These are phyloP conservation scores for Crucihimalaya himalaica DNA, from an alignment of 345 rosid species.

Conservation along the genomic window DNA sequence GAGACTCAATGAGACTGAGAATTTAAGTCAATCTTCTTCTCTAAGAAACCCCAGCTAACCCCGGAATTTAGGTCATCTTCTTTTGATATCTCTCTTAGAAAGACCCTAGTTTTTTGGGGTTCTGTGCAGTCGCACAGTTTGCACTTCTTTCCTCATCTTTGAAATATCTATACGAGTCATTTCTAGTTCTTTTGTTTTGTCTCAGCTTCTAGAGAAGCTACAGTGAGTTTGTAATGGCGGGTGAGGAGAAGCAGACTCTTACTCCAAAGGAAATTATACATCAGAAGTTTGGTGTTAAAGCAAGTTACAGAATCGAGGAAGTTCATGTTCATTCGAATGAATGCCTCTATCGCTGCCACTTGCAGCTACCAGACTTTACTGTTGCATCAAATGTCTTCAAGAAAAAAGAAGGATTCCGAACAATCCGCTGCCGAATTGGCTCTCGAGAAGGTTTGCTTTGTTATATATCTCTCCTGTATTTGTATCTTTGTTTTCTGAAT, in stretches of 20 bases:
- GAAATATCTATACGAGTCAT: not conserved
- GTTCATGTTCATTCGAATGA: conserved; percentile 54
- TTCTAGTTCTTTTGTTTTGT: not conserved
- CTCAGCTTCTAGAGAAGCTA: conserved; percentile 8
- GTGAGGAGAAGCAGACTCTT: conserved; percentile 42
- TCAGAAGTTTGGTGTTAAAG: conserved; percentile 63
- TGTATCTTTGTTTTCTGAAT: not conserved
- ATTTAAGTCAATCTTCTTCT: not conserved
- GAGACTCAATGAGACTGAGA: not conserved
- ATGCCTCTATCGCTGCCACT: conserved; percentile 67
- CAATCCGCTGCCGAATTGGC: conserved; percentile 86
- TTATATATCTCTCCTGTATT: not conserved
- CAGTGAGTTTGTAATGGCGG: conserved; percentile 12
- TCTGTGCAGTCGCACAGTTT: not conserved
- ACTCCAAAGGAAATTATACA: conserved; percentile 74
- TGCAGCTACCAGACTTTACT: conserved; percentile 69
- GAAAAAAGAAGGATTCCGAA: conserved; percentile 74
- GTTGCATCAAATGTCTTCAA: conserved; percentile 61
- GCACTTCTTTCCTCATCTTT: not conserved
- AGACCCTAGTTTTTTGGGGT: conserved; percentile 6
- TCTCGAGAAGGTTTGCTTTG: conserved; percentile 54
- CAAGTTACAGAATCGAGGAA: conserved; percentile 65
- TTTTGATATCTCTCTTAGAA: not conserved
- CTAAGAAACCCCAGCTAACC: not conserved
- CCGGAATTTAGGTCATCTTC: not conserved